A percentile compares a stretch with the other conserved stretches of the same genome.
Evolutionary conservation across 2,329 filamentous ascomycete species (phyloP).

Genomic region (Trichophyton equinum): DNA sequence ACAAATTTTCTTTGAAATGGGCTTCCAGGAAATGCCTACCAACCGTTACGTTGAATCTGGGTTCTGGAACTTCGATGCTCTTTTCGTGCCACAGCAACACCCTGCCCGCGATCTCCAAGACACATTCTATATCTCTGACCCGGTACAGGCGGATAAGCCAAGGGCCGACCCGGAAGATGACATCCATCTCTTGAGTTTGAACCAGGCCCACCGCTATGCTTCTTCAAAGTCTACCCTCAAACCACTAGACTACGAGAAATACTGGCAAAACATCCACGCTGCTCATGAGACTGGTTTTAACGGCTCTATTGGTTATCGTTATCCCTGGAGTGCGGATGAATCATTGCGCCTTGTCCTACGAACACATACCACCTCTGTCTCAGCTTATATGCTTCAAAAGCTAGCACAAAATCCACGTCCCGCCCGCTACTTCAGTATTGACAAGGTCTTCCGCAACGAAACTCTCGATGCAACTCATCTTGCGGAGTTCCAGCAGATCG

Average conservation of each 20-base stretch:
- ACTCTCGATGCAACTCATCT: conserved; percentile 93
- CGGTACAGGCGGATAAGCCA: conserved; percentile 57
- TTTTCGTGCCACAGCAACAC: conserved; percentile 95
- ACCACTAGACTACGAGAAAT: conserved; percentile 60
- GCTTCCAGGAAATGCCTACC: conserved; percentile 96
- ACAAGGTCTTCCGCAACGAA: conserved; percentile 96
- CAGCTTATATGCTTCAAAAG: conserved; percentile 79
- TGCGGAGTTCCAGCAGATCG: conserved; percentile 96
- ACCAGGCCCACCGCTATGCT: conserved; percentile 31
- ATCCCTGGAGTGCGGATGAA: conserved; percentile 84
- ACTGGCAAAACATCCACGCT: conserved; percentile 75
- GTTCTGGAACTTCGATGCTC: conserved; percentile 98
- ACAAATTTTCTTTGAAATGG: conserved; percentile 98
- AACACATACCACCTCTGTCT: conserved; percentile 91
- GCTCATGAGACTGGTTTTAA: conserved; percentile 89
- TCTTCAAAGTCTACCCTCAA: conserved; percentile 36
- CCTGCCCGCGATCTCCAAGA: conserved; percentile 95
- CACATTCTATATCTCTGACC: conserved; percentile 96
- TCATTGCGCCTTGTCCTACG: conserved; percentile 76
- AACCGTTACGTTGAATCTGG: conserved; percentile 88
- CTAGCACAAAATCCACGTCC: conserved; percentile 71
- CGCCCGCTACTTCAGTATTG: conserved; percentile 96
- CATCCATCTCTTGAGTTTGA: conserved; percentile 25
- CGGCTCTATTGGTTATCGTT: conserved; percentile 90
- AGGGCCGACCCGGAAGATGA: conserved; percentile 42